Percentiles rank a stretch among this genome's conserved stretches.
phyloP scores from a whole-genome alignment of 352 stramenopile genomes.

The Plasmopara muralis region DNA sequence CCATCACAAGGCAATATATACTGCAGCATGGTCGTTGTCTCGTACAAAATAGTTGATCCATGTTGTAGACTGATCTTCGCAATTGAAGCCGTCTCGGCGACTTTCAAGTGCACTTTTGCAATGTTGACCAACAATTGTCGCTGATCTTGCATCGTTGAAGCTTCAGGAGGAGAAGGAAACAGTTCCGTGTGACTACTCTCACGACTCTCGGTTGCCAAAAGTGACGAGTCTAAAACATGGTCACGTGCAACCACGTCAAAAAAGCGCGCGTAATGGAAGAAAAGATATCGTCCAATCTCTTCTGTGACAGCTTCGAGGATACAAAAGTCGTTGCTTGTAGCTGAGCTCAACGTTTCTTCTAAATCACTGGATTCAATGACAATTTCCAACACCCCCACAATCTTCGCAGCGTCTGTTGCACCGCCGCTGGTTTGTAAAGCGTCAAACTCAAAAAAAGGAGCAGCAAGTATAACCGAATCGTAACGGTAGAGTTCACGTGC shows the following conservation, averaged over 20 bases:
- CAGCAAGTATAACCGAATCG: constrained; percentile 41
- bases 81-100: constrained; percentile 9
- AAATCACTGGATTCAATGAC: constrained; percentile 30
- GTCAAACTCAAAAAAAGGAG: constrained; percentile 30
- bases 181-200: constrained; percentile 15
- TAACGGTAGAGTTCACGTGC: constrained; percentile 31
- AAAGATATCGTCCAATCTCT: constrained; percentile 63
- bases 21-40: constrained; percentile 20
- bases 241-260: constrained; percentile 29
- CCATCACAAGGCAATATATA: constrained; percentile 10
- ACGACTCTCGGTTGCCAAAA: neutral
- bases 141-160: constrained; percentile 21
- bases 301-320: constrained; percentile 62
- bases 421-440: constrained; percentile 12
- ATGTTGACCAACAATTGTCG: constrained; percentile 23
- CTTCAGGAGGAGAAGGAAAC: constrained; percentile 29
- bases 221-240: neutral
- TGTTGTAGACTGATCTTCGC: constrained; percentile 30
- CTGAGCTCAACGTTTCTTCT: constrained; percentile 3
- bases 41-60: constrained; percentile 24
- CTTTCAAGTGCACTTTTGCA: constrained; percentile 13
- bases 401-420: constrained; percentile 17
- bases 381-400: constrained; percentile 62
- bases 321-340: constrained; percentile 52
- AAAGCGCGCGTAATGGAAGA: constrained; percentile 69